A percentile compares a stretch with the other conserved stretches of the same genome.
phyloP scores from a whole-genome alignment of 2,329 filamentous ascomycete species.

The Teratosphaeria nubilosa region DNA sequence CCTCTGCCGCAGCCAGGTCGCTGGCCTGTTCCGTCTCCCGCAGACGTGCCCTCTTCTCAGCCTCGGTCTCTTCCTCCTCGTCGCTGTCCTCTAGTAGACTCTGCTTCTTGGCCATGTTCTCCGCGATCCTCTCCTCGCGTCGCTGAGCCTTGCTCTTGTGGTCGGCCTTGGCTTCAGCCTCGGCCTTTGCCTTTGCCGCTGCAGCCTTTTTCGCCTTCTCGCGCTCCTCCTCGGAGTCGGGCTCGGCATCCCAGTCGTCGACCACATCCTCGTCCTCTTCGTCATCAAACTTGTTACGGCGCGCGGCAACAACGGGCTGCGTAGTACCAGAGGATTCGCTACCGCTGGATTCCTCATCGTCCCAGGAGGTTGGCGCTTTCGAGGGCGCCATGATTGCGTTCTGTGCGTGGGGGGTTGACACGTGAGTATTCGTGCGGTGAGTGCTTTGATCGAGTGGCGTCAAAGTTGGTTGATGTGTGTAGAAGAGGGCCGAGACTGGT shows the following conservation, averaged over 20 bases:
- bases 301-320: slow-evolving; percentile 29
- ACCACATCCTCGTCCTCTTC: slow-evolving; percentile 77
- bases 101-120: slow-evolving; percentile 47
- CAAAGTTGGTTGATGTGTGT: background rate
- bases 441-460: background rate
- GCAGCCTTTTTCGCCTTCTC: slow-evolving; percentile 85
- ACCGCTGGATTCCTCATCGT: slow-evolving; percentile 43
- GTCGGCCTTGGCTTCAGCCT: slow-evolving; percentile 74
- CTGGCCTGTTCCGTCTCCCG: slow-evolving; percentile 74
- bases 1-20: slow-evolving; percentile 81
- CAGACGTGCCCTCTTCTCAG: slow-evolving; percentile 62
- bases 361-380: slow-evolving; percentile 22
- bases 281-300: slow-evolving; percentile 72
- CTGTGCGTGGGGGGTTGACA: background rate
- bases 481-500: background rate
- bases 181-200: slow-evolving; percentile 79
- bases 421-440: background rate
- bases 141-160: slow-evolving; percentile 86
- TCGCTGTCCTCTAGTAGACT: slow-evolving; percentile 48
- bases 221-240: slow-evolving; percentile 92
- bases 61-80: slow-evolving; percentile 62
- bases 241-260: slow-evolving; percentile 92
- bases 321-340: slow-evolving; percentile 37
- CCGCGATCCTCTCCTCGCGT: slow-evolving; percentile 63
- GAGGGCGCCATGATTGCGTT: slow-evolving; percentile 25